phyloP scores from a whole-genome alignment of 2,329 filamentous ascomycete species.

The Shiraia bambusicola region DNA sequence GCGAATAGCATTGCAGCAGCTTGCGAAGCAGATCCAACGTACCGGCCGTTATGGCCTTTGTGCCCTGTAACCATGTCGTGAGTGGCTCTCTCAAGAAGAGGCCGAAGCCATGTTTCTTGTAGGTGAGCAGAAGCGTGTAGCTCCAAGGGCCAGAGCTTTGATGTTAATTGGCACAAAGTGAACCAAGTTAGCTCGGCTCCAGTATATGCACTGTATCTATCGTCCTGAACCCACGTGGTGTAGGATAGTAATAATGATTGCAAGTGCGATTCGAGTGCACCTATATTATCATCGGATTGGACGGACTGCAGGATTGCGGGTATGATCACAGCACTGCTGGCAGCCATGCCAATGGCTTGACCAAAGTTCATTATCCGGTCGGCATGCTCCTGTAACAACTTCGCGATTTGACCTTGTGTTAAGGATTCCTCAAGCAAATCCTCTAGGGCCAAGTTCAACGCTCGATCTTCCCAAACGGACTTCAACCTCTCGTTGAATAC shows the following conservation, averaged over 20 bases:
- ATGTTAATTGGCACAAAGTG: conserved; percentile 30
- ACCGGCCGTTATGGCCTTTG: conserved; percentile 8
- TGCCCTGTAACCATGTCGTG: conserved; percentile 20
- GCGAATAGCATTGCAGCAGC: conserved; percentile 32
- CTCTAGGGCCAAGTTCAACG: conserved; percentile 24
- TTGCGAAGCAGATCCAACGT: conserved; percentile 19
- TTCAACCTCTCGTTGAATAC: conserved; percentile 16
- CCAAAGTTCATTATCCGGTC: conserved; percentile 20
- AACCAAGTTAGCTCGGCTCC: conserved; percentile 28
- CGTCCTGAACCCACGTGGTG: conserved; percentile 22
- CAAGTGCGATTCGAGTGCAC: conserved; percentile 23
- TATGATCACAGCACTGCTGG: conserved; percentile 33
- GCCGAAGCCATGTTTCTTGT: conserved; percentile 28
- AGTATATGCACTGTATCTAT: conserved; percentile 17
- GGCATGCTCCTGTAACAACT: conserved; percentile 32
- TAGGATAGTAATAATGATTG: conserved; percentile 25
- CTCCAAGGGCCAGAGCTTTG: conserved; percentile 34
- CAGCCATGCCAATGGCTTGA: conserved; percentile 16
- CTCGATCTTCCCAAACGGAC: conserved; percentile 35
- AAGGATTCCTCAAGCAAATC: conserved; percentile 34
- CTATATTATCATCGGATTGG: conserved; percentile 25
- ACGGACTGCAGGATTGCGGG: conserved; percentile 31
- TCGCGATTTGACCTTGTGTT: conserved; percentile 35
- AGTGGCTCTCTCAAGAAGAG: conserved; percentile 29
- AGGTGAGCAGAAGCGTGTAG: conserved; percentile 26